Percentiles rank a stretch among this genome's conserved stretches.
Conservation (phyloP, 805 yeast species). For the Ogataea minuta region DNA sequence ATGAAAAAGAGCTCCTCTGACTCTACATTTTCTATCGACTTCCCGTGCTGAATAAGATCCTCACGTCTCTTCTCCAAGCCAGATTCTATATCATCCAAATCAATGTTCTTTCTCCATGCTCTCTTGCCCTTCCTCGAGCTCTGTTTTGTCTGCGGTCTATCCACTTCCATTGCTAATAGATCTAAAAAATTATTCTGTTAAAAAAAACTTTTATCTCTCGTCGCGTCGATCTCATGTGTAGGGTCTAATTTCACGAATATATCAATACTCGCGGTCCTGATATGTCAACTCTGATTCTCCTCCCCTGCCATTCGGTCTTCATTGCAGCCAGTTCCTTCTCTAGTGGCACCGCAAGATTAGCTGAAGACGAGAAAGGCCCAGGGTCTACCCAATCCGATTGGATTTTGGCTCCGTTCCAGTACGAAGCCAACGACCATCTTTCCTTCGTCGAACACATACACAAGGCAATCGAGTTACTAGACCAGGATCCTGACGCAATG, state of each 20-base stretch:
- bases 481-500: conserved; percentile 20
- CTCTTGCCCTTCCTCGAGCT: conserved; percentile 88
- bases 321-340: conserved; percentile 9
- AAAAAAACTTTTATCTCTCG: conserved; percentile 5
- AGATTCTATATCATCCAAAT: conserved; percentile 71
- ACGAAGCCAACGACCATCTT: conserved; percentile 65
- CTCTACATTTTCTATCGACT: conserved; percentile 37
- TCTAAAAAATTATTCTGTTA: conserved; percentile 3
- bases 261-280: neutral
- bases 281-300: conserved; percentile 38
- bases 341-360: neutral
- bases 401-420: conserved; percentile 65
- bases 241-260: neutral
- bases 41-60: conserved; percentile 51
- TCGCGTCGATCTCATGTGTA: conserved; percentile 4
- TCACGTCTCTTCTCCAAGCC: conserved; percentile 71
- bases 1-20: conserved; percentile 55
- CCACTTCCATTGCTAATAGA: conserved; percentile 10
- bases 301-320: conserved; percentile 44
- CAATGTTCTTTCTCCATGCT: conserved; percentile 92
- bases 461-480: conserved; percentile 39
- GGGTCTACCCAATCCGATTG: conserved; percentile 58
- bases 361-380: conserved; percentile 25
- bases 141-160: conserved; percentile 50
- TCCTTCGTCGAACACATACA: conserved; percentile 62